These are phyloP conservation scores for Daldinia decipiens DNA, from an alignment of 495 filamentous ascomycete genomes.

Conservation along the genomic window DNA sequence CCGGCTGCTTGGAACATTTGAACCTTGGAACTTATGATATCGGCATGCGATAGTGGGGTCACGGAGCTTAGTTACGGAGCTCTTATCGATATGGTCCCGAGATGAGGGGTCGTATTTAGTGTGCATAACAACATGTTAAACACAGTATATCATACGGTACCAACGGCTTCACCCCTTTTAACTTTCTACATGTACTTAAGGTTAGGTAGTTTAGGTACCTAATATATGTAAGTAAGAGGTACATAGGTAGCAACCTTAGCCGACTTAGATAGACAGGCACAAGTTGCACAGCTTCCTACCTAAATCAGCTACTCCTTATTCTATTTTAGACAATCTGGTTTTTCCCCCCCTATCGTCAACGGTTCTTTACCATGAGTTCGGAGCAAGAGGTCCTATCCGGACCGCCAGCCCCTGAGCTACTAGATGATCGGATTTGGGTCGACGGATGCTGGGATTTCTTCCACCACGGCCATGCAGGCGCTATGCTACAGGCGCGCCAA, in stretches of 20 bases:
- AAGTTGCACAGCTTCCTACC: not conserved
- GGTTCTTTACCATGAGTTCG: constrained; percentile 37
- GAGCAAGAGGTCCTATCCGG: constrained; percentile 44
- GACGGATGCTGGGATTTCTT: constrained; percentile 99
- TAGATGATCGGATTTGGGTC: constrained; percentile 88
- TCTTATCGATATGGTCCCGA: constrained; percentile 36
- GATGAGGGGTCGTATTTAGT: constrained; percentile 31
- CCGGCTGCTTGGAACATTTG: not conserved
- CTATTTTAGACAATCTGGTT: not conserved
- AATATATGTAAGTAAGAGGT: not conserved
- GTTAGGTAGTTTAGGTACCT: too few relatives aligned
- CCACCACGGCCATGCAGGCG: constrained; percentile 97
- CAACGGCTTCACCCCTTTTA: not conserved
- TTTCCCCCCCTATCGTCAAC: not conserved
- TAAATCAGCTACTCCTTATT: not conserved
- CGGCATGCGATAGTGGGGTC: constrained; percentile 35
- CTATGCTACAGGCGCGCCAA: constrained; percentile 90
- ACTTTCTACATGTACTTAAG: too few relatives aligned
- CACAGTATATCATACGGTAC: constrained; percentile 5
- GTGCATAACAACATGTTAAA: not conserved
- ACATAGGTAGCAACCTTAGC: not conserved
- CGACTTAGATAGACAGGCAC: not conserved
- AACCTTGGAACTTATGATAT: constrained; percentile 13
- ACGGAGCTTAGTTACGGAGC: constrained; percentile 24
- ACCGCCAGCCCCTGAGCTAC: constrained; percentile 57